These are phyloP conservation scores for Penicillium sp. DNA, from an alignment of 2,329 filamentous ascomycete species.

Conservation along the genomic window DNA sequence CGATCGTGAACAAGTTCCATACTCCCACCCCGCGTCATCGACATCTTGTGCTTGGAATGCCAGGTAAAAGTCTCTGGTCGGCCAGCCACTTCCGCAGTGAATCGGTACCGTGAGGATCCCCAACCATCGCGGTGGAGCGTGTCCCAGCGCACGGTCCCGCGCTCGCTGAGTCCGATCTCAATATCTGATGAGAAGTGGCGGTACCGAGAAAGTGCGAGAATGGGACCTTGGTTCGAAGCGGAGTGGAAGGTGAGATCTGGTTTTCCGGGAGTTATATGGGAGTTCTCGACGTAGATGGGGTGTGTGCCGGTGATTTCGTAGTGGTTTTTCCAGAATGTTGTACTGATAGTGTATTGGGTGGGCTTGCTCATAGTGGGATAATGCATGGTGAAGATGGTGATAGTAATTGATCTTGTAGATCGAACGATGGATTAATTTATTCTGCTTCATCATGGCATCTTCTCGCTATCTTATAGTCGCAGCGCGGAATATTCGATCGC, in stretches of 20 bases:
- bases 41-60: slow-evolving; percentile 36
- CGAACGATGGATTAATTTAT: too few species aligned
- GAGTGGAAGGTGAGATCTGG: slow-evolving; percentile 40
- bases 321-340: slow-evolving; percentile 25
- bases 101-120: slow-evolving; percentile 31
- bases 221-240: slow-evolving; percentile 28
- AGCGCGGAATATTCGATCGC: too few species aligned
- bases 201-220: slow-evolving; percentile 39
- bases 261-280: slow-evolving; percentile 33
- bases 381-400: not conserved
- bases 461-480: too few species aligned
- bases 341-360: slow-evolving; percentile 30
- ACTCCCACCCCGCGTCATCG: slow-evolving; percentile 19
- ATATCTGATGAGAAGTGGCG: slow-evolving; percentile 36
- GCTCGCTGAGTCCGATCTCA: slow-evolving; percentile 39
- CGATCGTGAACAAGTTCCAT: slow-evolving; percentile 41
- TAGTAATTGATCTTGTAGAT: too few species aligned
- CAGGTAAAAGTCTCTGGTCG: slow-evolving; percentile 33
- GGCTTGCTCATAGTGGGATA: not conserved
- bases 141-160: slow-evolving; percentile 31
- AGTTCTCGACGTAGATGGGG: slow-evolving; percentile 34
- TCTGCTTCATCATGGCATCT: too few species aligned
- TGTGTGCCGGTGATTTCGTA: slow-evolving; percentile 31
- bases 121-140: slow-evolving; percentile 32
- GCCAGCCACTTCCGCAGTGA: slow-evolving; percentile 28